Percentiles rank a stretch among this genome's conserved stretches.
Conservation (phyloP, 2,329 filamentous ascomycete species). For the Chrysosphaeria jannelii region DNA sequence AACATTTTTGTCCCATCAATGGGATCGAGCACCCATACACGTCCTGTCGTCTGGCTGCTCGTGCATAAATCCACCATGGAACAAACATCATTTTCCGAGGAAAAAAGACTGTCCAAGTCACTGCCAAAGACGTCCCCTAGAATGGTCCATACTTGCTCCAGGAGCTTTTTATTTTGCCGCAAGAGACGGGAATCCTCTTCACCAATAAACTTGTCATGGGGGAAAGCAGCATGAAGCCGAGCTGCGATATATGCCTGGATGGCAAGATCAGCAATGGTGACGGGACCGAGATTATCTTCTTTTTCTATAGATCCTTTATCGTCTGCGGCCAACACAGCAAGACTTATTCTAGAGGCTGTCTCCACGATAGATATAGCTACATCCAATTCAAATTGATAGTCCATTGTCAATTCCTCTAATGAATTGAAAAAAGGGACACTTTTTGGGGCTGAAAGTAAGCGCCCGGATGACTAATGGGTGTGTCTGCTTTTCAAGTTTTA, state of each 20-base stretch:
- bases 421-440: too few relatives aligned
- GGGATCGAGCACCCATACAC: slow-evolving; percentile 28
- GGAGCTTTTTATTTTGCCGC: slow-evolving; percentile 12
- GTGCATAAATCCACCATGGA: slow-evolving; percentile 20
- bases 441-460: too few relatives aligned
- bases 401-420: too few relatives aligned
- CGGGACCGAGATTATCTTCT: slow-evolving; percentile 19
- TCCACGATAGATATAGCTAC: too few relatives aligned
- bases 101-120: slow-evolving; percentile 7
- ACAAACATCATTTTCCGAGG: slow-evolving; percentile 15
- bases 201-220: slow-evolving; percentile 19
- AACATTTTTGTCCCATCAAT: slow-evolving; percentile 30
- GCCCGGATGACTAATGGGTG: too few relatives aligned
- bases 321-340: too few relatives aligned
- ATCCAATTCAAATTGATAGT: too few relatives aligned
- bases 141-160: slow-evolving; percentile 17
- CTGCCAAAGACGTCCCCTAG: slow-evolving; percentile 9
- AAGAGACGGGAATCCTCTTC: slow-evolving; percentile 22
- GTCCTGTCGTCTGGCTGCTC: slow-evolving; percentile 11
- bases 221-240: slow-evolving; percentile 19
- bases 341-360: too few relatives aligned
- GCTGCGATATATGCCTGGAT: slow-evolving; percentile 23
- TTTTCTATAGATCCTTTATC: too few relatives aligned
- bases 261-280: slow-evolving; percentile 28
- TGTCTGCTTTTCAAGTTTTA: too few relatives aligned